Conservation (phyloP, 2,329 filamentous ascomycete species). For the Aspergillus ochraceus region DNA sequence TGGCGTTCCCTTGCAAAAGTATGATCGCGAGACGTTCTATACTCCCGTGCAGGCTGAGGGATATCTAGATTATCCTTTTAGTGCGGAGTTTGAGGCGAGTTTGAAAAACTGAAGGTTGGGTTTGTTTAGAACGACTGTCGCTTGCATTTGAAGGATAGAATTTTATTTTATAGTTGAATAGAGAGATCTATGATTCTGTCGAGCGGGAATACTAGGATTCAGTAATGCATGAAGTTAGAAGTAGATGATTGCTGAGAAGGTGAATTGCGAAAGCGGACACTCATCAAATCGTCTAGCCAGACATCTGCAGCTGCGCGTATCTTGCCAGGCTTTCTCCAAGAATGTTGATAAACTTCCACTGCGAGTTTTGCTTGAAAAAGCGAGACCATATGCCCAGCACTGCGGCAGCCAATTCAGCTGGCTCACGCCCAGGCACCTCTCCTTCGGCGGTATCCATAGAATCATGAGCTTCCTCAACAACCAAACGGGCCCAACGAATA, state of each 20-base stretch:
- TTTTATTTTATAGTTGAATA: background rate
- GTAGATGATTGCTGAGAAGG: background rate
- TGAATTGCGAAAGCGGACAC: background rate
- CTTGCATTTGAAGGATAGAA: background rate
- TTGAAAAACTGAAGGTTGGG: no score
- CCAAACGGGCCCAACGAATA: background rate
- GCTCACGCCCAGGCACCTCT: background rate
- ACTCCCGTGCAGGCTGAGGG: conserved; percentile 25
- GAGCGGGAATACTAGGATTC: no score
- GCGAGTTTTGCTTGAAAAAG: background rate
- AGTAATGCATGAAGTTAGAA: no score
- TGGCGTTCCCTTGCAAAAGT: conserved; percentile 33
- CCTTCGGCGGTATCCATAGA: background rate
- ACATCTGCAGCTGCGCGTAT: background rate
- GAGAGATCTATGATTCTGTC: no score
- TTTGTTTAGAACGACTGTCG: background rate
- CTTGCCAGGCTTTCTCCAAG: background rate
- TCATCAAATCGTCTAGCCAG: background rate
- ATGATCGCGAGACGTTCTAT: conserved; percentile 43
- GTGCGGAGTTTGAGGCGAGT: conserved; percentile 4
- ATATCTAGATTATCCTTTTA: conserved; percentile 34
- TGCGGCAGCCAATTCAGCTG: background rate
- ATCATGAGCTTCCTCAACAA: background rate
- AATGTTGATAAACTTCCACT: conserved; percentile 1
- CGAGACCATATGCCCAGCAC: background rate